Conservation (phyloP, 2,329 filamentous ascomycete genomes). For the Penicillium hordei region DNA sequence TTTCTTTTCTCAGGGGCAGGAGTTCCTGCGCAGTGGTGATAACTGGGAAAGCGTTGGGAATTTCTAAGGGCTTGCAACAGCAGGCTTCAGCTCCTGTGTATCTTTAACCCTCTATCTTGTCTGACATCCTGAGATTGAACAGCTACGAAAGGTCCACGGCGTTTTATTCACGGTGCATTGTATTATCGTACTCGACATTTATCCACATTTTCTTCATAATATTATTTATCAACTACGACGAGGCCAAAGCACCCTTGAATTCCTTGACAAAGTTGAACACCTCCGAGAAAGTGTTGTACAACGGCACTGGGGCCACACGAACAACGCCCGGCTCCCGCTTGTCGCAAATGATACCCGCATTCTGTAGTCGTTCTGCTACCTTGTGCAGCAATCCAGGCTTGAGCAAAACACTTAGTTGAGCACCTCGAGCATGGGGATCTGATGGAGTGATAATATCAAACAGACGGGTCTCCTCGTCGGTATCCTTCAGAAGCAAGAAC, state of each 20-base stretch:
- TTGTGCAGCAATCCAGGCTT: slow-evolving; percentile 67
- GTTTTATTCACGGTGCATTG: neutral
- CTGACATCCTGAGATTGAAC: neutral
- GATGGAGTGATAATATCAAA: slow-evolving; percentile 68
- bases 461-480: slow-evolving; percentile 37
- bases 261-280: slow-evolving; percentile 57
- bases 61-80: slow-evolving; percentile 20
- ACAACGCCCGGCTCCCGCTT: slow-evolving; percentile 83
- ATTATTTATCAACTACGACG: slow-evolving; percentile 3
- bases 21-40: slow-evolving; percentile 42
- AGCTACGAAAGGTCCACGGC: neutral
- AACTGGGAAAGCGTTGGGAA: slow-evolving; percentile 39
- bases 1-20: slow-evolving; percentile 50
- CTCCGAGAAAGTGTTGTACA: slow-evolving; percentile 79
- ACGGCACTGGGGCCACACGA: slow-evolving; percentile 73
- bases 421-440: slow-evolving; percentile 66
- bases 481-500: slow-evolving; percentile 54
- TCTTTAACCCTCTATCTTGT: neutral
- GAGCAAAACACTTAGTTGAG: slow-evolving; percentile 75
- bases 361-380: slow-evolving; percentile 63
- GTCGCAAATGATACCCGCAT: slow-evolving; percentile 73
- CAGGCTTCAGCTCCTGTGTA: neutral
- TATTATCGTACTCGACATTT: neutral
- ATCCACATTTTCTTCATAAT: neutral
- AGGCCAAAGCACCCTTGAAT: slow-evolving; percentile 33